Base-by-base conservation (phyloP, 345 rosid genomes). In the Brassica carinata region DNA sequence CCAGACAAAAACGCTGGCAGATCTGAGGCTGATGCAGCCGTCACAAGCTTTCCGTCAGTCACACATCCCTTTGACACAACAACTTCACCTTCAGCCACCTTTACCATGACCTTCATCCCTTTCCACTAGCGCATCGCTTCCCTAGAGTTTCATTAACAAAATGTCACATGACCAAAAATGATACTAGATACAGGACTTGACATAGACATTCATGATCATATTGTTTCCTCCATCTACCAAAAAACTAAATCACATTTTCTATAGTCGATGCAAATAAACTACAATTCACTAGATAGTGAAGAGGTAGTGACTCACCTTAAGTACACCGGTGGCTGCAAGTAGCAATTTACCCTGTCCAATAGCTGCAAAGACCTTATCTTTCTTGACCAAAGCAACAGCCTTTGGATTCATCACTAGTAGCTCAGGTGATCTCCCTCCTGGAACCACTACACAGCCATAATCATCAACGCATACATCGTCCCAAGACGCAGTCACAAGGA, bases 101-200 rank as follows among this genome's bases (percentile, higher is more conserved):
- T 84, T 66, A 85, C 86, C 45, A 72, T 81, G 19, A 80, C 88
- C 79, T 85, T 83, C 88, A 84, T 84, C 84, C 88, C 23, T 81
- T n/a, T 18, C 75, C 81, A 69, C 78, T 69, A 0, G 87, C 88
- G 62, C 84, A 81, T 64, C 31, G 72, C 73, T 76, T 81, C 84
- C 84, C 84, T 81, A 2, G 3, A 75, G 40, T 43, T 63, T 40
- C 77, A 30, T 34, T 26, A 68, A 61, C 8, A 79, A 31, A 62
- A 67, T 51, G 48, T 30, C 66, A 51, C 2, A 57, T 64, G 26
- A 55, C 23, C 61, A 57, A 27, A 67, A 27, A 38, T 9, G 5
- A 13, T 33, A 75, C 65, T 18, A 61, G 33, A 26, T 11, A 67
- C 33, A 64, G 0, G 71, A 66, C 72, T 75, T 18, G 26, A 61